Conservation (phyloP, 768 basidiomycete genomes). For the Termitomyces sp. region DNA sequence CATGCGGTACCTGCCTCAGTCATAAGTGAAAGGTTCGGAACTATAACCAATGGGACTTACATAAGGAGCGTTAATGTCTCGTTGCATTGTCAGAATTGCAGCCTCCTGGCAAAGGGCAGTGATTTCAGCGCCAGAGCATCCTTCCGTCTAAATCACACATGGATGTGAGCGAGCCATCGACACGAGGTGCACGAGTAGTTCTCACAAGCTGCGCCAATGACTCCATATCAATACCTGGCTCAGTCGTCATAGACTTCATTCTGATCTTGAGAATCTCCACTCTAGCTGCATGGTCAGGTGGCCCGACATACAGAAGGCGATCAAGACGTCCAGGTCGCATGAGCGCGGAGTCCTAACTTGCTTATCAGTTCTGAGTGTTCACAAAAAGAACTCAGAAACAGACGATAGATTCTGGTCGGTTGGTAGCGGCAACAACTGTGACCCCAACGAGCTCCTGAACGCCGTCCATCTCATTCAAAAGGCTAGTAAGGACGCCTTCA, state of each 20-base stretch:
- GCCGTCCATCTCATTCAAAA: conserved; percentile 98
- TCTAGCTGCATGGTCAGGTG: conserved; percentile 77
- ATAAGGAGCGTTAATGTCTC: conserved; percentile 70
- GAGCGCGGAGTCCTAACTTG: conserved; percentile 80
- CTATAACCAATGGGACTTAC: conserved; percentile 45
- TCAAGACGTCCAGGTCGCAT: conserved; percentile 95
- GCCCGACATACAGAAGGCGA: conserved; percentile 91
- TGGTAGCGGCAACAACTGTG: conserved; percentile 95
- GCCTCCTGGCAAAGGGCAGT: conserved; percentile 94
- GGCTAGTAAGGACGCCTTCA: conserved; percentile 88
- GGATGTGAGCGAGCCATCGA: not conserved
- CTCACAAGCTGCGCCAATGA: conserved; percentile 70
- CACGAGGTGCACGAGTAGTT: not conserved
- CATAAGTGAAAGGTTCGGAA: not conserved
- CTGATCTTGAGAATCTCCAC: conserved; percentile 85
- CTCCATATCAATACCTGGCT: conserved; percentile 60
- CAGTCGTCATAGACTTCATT: conserved; percentile 77
- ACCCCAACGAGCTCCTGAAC: conserved; percentile 93
- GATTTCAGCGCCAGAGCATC: conserved; percentile 96
- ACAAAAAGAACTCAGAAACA: conserved; percentile 26
- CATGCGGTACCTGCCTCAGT: conserved; percentile 62
- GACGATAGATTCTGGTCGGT: conserved; percentile 89
- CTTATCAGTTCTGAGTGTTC: not conserved
- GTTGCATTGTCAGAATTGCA: conserved; percentile 87
- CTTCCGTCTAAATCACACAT: conserved; percentile 63